Percentiles rank a stretch among this genome's conserved stretches.
Conservation (phyloP, 306 rosid genomes). For the Gastrolobium bilobum region DNA sequence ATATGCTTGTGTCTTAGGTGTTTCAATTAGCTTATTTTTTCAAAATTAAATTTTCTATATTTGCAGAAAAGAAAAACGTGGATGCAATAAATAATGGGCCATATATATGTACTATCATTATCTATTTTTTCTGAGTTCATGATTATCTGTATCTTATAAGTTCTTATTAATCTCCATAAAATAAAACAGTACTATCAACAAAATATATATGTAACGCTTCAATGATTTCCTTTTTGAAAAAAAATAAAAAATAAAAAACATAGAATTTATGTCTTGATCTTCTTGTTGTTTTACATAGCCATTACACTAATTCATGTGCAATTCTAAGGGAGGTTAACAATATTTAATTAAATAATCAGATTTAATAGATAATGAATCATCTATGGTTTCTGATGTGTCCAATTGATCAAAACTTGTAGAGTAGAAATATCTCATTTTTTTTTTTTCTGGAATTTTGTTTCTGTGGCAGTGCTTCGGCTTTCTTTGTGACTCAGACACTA, state of each 20-base stretch:
- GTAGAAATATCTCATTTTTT: neutral
- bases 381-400: neutral
- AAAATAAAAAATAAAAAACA: neutral
- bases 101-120: neutral
- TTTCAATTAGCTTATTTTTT: neutral
- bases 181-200: neutral
- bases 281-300: slow-evolving; percentile 18
- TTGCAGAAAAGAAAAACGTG: slow-evolving; percentile 14
- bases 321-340: neutral
- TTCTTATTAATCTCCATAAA: neutral
- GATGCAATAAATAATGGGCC: slow-evolving; percentile 16
- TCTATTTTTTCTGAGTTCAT: neutral
- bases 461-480: slow-evolving; percentile 91
- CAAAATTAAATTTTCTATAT: neutral
- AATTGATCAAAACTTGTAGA: slow-evolving; percentile 6
- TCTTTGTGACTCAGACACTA: slow-evolving; percentile 93
- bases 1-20: slow-evolving; percentile 17
- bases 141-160: slow-evolving; percentile 12
- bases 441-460: slow-evolving; percentile 20
- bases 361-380: neutral
- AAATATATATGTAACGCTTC: neutral
- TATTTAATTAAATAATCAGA: neutral
- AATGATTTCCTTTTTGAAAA: neutral
- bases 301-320: neutral
- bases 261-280: neutral